Evolutionary conservation across 148 eudicot genomes (phyloP).

Genomic region (Spergularia bocconei): DNA sequence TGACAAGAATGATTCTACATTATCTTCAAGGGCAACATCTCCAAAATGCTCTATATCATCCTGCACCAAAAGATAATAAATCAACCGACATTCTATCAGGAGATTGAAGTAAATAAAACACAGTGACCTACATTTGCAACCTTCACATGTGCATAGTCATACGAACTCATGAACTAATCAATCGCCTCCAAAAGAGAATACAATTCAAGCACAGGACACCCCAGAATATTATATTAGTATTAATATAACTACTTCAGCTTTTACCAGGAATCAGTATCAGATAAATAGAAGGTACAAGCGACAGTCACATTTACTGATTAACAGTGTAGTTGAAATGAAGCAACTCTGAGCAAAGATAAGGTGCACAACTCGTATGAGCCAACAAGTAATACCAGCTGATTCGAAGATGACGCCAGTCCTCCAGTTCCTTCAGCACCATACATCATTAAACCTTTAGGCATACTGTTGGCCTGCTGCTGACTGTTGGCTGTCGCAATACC

Average conservation of each 20-base stretch:
- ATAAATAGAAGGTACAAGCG: neutral
- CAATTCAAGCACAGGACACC: neutral
- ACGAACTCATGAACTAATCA: neutral
- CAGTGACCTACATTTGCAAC: constrained; percentile 3
- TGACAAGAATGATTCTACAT: constrained; percentile 83
- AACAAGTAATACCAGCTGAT: constrained; percentile 78
- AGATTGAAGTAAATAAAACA: constrained; percentile 5
- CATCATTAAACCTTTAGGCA: constrained; percentile 81
- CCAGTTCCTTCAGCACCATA: constrained; percentile 84
- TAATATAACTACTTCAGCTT: neutral
- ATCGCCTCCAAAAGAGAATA: neutral
- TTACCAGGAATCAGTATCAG: neutral
- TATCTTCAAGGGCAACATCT: constrained; percentile 93
- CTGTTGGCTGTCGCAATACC: constrained; percentile 68
- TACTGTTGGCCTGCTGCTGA: constrained; percentile 70
- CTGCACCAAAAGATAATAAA: constrained; percentile 34
- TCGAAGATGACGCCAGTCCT: constrained; percentile 86
- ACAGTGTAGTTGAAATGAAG: neutral
- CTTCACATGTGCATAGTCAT: neutral
- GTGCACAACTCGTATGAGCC: neutral
- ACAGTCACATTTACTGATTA: neutral
- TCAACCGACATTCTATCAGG: neutral
- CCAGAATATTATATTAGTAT: neutral
- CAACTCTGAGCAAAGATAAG: neutral
- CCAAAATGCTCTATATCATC: constrained; percentile 91